Conservation (phyloP, 2,329 filamentous ascomycete genomes). For the Ceratocystis lukuohia region DNA sequence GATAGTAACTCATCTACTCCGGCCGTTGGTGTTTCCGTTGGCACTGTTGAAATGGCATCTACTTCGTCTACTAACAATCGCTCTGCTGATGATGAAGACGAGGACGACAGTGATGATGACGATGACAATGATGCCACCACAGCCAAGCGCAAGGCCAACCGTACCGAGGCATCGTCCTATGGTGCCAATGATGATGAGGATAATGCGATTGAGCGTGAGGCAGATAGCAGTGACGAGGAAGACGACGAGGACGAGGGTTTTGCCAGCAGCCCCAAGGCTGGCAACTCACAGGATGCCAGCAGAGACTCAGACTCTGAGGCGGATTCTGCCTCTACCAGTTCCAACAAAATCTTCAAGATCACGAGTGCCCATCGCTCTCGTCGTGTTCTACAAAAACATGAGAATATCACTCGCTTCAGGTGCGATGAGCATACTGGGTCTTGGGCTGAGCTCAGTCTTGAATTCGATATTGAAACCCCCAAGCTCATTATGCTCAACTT, state of each 20-base stretch:
- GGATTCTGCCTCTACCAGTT: slow-evolving; percentile 24
- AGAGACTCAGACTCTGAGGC: slow-evolving; percentile 23
- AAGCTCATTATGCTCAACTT: slow-evolving; percentile 90
- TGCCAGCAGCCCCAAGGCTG: slow-evolving; percentile 33
- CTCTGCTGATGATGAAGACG: slow-evolving; percentile 47
- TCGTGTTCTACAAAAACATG: slow-evolving; percentile 49
- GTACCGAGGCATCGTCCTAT: slow-evolving; percentile 72
- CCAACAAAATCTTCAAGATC: slow-evolving; percentile 21
- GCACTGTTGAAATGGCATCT: slow-evolving; percentile 39
- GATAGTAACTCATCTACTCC: slow-evolving; percentile 58
- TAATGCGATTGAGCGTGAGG: slow-evolving; percentile 54
- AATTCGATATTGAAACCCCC: slow-evolving; percentile 64
- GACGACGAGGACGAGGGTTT: slow-evolving; percentile 40
- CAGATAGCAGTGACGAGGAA: slow-evolving; percentile 38
- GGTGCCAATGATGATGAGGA: slow-evolving; percentile 90
- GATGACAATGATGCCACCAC: slow-evolving; percentile 67
- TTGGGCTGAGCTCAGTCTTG: slow-evolving; percentile 69
- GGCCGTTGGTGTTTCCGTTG: slow-evolving; percentile 48
- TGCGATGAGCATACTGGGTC: slow-evolving; percentile 63
- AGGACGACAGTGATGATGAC: slow-evolving; percentile 58
- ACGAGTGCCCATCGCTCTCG: slow-evolving; percentile 36
- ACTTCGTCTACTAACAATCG: slow-evolving; percentile 27
- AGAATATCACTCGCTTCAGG: slow-evolving; percentile 60
- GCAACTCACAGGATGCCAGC: slow-evolving; percentile 21
- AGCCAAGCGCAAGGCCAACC: slow-evolving; percentile 62